Percentiles rank a stretch among this genome's conserved stretches.
Conservation (phyloP, 2,329 filamentous ascomycete species). For the Penicillium expansum region DNA sequence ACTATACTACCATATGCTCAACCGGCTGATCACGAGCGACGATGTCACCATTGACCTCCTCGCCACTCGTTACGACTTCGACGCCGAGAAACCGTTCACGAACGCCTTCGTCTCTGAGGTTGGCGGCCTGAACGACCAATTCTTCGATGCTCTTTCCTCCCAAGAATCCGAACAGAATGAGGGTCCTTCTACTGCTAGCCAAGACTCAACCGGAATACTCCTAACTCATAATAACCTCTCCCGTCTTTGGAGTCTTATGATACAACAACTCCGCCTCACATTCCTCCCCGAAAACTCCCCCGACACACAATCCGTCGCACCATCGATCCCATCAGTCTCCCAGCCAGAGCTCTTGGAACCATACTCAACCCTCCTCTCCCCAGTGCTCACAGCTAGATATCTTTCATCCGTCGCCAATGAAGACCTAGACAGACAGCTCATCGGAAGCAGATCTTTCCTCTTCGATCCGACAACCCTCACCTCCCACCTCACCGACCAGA, state of each 20-base stretch:
- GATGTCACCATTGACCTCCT: slow-evolving; percentile 67
- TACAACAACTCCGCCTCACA: slow-evolving; percentile 57
- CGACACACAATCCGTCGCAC: slow-evolving; percentile 21
- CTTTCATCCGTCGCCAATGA: slow-evolving; percentile 36
- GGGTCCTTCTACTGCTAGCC: slow-evolving; percentile 30
- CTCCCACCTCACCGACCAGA: slow-evolving; percentile 64
- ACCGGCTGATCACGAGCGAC: slow-evolving; percentile 65
- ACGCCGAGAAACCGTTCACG: slow-evolving; percentile 65
- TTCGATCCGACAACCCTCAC: slow-evolving; percentile 65
- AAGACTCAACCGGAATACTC: slow-evolving; percentile 52
- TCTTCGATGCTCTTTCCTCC: slow-evolving; percentile 50
- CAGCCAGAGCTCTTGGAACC: slow-evolving; percentile 35
- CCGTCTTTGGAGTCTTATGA: slow-evolving; percentile 62
- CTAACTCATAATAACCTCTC: slow-evolving; percentile 59
- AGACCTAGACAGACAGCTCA: slow-evolving; percentile 24
- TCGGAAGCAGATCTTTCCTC: slow-evolving; percentile 61
- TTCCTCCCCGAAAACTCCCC: slow-evolving; percentile 33
- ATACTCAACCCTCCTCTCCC: slow-evolving; percentile 43
- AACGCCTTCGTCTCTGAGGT: slow-evolving; percentile 77
- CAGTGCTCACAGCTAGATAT: slow-evolving; percentile 46
- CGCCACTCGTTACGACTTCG: slow-evolving; percentile 68
- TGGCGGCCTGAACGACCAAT: slow-evolving; percentile 65
- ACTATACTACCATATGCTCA: slow-evolving; percentile 83
- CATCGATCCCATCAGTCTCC: slow-evolving; percentile 33
- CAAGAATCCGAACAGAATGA: slow-evolving; percentile 31